phyloP scores from a whole-genome alignment of 176 grass and related monocot species.

The Typha latifolia region DNA sequence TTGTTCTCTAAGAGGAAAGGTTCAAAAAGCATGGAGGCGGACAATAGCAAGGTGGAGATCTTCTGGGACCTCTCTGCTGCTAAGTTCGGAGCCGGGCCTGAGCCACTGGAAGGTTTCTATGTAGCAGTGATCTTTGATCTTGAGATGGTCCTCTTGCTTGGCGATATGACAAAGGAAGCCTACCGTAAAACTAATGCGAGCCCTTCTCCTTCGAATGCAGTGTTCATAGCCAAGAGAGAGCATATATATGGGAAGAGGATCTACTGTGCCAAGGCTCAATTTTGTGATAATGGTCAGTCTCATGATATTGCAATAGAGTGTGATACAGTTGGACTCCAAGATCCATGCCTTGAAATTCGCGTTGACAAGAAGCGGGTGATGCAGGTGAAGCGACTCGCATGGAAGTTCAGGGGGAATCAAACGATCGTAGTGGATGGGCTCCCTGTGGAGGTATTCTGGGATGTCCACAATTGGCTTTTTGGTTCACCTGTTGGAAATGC shows the following conservation, averaged over 20 bases:
- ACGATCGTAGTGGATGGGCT: slow-evolving; percentile 65
- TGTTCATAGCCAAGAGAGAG: slow-evolving; percentile 47
- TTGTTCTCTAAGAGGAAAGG: slow-evolving; percentile 72
- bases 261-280: slow-evolving; percentile 54
- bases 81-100: slow-evolving; percentile 46
- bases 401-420: slow-evolving; percentile 68
- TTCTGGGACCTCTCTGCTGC: slow-evolving; percentile 60
- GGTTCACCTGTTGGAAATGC: slow-evolving; percentile 34
- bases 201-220: slow-evolving; percentile 29
- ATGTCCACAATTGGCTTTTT: slow-evolving; percentile 67
- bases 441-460: slow-evolving; percentile 66
- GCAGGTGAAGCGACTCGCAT: slow-evolving; percentile 47
- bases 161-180: slow-evolving; percentile 52
- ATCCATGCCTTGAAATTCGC: slow-evolving; percentile 59
- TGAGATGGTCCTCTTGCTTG: slow-evolving; percentile 58
- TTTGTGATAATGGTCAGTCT: slow-evolving; percentile 48
- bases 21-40: slow-evolving; percentile 43
- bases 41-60: slow-evolving; percentile 51
- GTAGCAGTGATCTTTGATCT: slow-evolving; percentile 48
- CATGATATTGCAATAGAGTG: slow-evolving; percentile 51
- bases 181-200: slow-evolving; percentile 43
- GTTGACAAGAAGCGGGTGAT: slow-evolving; percentile 61
- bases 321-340: slow-evolving; percentile 31
- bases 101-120: slow-evolving; percentile 48
- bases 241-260: slow-evolving; percentile 60